These are phyloP conservation scores for Inonotus hispidus DNA, from an alignment of 1,284 basidiomycete genomes.

Conservation along the genomic window DNA sequence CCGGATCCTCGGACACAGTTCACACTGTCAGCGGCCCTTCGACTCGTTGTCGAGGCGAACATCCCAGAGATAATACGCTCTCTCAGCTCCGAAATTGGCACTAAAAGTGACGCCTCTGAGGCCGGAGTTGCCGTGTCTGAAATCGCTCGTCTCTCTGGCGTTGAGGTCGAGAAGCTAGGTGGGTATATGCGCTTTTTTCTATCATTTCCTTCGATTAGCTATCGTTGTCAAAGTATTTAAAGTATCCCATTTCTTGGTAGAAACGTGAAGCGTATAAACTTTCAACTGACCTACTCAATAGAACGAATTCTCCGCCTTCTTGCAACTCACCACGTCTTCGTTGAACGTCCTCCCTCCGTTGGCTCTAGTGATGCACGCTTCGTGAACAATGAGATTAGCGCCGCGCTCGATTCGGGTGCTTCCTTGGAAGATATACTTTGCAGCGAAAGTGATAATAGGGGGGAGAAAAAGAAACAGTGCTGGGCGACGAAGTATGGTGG, in stretches of 20 bases:
- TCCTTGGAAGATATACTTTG: slow-evolving; percentile 2
- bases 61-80: slow-evolving; percentile 13
- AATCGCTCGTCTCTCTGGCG: slow-evolving; percentile 17
- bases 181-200: neutral
- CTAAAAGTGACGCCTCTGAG: neutral
- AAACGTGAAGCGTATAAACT: no score
- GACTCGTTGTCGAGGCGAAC: slow-evolving; percentile 13
- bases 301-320: slow-evolving; percentile 32
- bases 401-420: slow-evolving; percentile 28
- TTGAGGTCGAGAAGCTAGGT: slow-evolving; percentile 23
- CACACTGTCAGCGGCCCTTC: slow-evolving; percentile 15
- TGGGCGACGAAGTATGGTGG: slow-evolving; percentile 13
- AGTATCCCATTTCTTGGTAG: neutral
- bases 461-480: neutral
- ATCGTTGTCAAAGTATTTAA: neutral
- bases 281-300: slow-evolving; percentile 13
- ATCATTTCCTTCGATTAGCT: neutral
- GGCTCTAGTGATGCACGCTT: slow-evolving; percentile 26
- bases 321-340: slow-evolving; percentile 31
- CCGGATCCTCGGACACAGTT: neutral
- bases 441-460: neutral
- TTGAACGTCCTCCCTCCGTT: slow-evolving; percentile 27
- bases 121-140: slow-evolving; percentile 17
- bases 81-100: neutral
- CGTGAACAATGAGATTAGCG: slow-evolving; percentile 32